These are phyloP conservation scores for Lithospermum erythrorhizon DNA, from an alignment of 257 asterid species.

Conservation along the genomic window DNA sequence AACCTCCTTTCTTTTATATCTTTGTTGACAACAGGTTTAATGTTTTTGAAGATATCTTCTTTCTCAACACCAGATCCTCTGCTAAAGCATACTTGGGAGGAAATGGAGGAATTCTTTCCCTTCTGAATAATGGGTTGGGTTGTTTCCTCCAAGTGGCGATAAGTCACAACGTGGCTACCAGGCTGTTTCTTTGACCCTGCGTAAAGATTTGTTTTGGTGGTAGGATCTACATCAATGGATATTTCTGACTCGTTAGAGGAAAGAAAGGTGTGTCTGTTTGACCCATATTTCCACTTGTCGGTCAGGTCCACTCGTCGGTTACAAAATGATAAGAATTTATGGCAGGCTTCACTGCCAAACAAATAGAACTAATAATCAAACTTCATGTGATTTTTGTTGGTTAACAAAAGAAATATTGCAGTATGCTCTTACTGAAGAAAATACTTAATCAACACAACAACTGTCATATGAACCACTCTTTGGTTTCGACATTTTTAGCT, in stretches of 20 bases:
- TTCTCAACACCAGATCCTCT: slow-evolving; percentile 20
- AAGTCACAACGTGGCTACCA: slow-evolving; percentile 4
- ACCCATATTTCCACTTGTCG: slow-evolving; percentile 1
- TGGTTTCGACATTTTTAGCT: too few relatives aligned
- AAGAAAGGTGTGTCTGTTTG: slow-evolving; percentile 23
- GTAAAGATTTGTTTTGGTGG: slow-evolving; percentile 14
- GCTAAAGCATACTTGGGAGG: not conserved
- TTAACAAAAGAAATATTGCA: too few relatives aligned
- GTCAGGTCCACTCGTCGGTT: slow-evolving; percentile 51
- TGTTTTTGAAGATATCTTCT: slow-evolving; percentile 6
- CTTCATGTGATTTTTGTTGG: not conserved
- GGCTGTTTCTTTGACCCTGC: slow-evolving; percentile 18
- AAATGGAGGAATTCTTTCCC: not conserved
- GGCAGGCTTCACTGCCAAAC: slow-evolving; percentile 66
- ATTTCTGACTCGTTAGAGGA: slow-evolving; percentile 42
- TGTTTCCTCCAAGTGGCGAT: slow-evolving; percentile 10
- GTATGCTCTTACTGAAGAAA: too few relatives aligned
- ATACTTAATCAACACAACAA: too few relatives aligned
- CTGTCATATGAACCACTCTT: too few relatives aligned
- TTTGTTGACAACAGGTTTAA: not conserved
- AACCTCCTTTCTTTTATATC: slow-evolving; percentile 4
- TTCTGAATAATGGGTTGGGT: not conserved
- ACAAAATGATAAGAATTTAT: slow-evolving; percentile 46
- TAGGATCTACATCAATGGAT: slow-evolving; percentile 36
- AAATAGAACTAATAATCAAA: not conserved